Evolutionary conservation across 2,329 filamentous ascomycete genomes (phyloP), one percentile per base, ranked within the genome.

Genomic region (Sclerotinia spermophila): DNA sequence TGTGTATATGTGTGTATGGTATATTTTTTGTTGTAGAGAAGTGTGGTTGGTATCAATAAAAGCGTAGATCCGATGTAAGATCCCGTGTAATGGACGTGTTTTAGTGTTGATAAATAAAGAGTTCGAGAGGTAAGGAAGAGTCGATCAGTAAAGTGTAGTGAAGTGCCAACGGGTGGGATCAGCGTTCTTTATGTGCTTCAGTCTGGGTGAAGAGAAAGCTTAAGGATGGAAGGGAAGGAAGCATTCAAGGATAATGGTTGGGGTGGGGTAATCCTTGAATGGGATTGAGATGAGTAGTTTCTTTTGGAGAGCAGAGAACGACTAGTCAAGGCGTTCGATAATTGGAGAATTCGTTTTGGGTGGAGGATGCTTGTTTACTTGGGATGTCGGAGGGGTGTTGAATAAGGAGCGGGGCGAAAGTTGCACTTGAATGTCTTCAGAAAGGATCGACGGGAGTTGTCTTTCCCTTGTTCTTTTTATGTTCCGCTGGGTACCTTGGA

Each of bases 131-230:
- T 71, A 72, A 74, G 67, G 64, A 69, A 67, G 65, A 75, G 74
- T 73, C 71, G 76, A 77, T 77, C 73, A 69, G 62, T 69, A 55
- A 71, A 56, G 72, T 72, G 27, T 35, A 70, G 62, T 69, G 53
- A 72, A 48, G 72, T 72, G 33, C 27, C 53, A 68, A 48, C 40
- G 60, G 68, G 56, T 62, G 77, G 77, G 78, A 79, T 79, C 77
- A 77, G 75, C 78, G 77, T 78, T 77, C 76, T 77, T 79, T 78
- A 77, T 77, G 77, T 73, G 73, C 76, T 62, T 73, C 72, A 27
- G 72, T 65, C 68, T 69, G 71, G 71, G 62, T 60, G 73, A 69
- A 72, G 69, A 51, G 48, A 72, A 69, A 56, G 62, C 62, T 65
- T 65, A 30, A 65, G 44, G 62, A 65, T 48, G 61, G 61, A 58